Evolutionary conservation across 768 basidiomycete genomes (phyloP), one percentile per base, ranked within the genome.

Genomic region (Suillus weaverae): DNA sequence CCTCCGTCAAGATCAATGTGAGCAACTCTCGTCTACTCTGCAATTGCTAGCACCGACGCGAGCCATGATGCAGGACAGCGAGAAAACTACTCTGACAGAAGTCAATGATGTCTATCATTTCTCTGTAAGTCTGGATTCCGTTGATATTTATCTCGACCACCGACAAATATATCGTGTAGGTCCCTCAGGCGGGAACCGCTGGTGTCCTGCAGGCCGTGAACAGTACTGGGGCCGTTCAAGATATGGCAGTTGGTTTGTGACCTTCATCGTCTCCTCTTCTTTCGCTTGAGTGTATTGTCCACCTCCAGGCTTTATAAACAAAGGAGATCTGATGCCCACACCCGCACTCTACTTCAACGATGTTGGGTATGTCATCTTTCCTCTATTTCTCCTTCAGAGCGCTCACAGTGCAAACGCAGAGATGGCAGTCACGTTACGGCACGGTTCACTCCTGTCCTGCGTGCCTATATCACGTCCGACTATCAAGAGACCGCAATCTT

Each of bases 381-480:
- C 20, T 33, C 6, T 10, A 5, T 35, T 57, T 14, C 30, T 62
- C 16, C 4, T 62, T 14, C 26, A 14, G 20, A 2, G 10, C 3
- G 33, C 11, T 60, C 33, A 62, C 26, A 35, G 9, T 18, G 18
- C n/a, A 8, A 35, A 48, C 4, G 14, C 60, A 59, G 61, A 11
- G 33, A 62, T 9, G 53, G 53, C 53, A 53, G 46, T 4, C 7
- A n/a, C 11, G 54, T 22, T 20, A 33, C 32, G 0, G 61, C 61
- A 3, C 5, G 14, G 55, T 62, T 60, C 61, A 62, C 61, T 10
- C 54, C 54, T 13, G n/a, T 33, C 11, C 61, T 60, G 7, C 61
- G 61, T 0, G 54, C n/a, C 20, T 62, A 62, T 32, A 35, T 62
- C 8, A 62, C 54, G 1, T 60, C 61, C 0, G 61, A 60, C 54